phyloP scores from a whole-genome alignment of 148 eudicot species.

The Diospyros lotus region DNA sequence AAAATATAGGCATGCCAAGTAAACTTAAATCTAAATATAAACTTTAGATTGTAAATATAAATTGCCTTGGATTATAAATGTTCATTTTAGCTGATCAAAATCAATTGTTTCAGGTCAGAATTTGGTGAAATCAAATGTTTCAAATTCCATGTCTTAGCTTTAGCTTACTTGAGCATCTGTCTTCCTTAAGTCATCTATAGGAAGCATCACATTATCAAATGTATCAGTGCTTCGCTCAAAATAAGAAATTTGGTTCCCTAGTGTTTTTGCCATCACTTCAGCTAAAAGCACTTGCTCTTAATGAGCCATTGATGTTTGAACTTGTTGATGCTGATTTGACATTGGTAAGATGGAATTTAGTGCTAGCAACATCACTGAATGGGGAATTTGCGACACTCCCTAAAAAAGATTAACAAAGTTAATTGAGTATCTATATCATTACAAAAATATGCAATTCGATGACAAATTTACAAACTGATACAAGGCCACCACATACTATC shows the following conservation, averaged over 20 bases:
- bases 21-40: too few relatives aligned
- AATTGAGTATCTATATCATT: not conserved
- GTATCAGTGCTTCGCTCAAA: not conserved
- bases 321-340: not conserved
- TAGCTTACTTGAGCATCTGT: conserved; percentile 23
- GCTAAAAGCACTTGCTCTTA: conserved; percentile 19
- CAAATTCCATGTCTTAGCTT: not conserved
- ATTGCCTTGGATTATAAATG: too few relatives aligned
- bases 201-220: conserved; percentile 10
- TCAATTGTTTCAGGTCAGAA: too few relatives aligned
- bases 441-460: not conserved
- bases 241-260: conserved; percentile 9
- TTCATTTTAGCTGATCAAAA: too few relatives aligned
- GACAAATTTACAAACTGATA: not conserved
- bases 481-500: conserved; percentile 5
- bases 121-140: conserved; percentile 2
- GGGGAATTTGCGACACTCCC: conserved; percentile 20
- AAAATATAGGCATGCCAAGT: too few relatives aligned
- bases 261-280: conserved; percentile 13
- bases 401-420: conserved; percentile 11
- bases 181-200: conserved; percentile 7
- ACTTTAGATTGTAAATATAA: too few relatives aligned
- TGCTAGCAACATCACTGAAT: conserved; percentile 14
- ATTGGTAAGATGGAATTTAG: conserved; percentile 7
- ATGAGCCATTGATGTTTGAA: not conserved